phyloP scores from a whole-genome alignment of 768 basidiomycete species.

The Cystofilobasidium capitatum region DNA sequence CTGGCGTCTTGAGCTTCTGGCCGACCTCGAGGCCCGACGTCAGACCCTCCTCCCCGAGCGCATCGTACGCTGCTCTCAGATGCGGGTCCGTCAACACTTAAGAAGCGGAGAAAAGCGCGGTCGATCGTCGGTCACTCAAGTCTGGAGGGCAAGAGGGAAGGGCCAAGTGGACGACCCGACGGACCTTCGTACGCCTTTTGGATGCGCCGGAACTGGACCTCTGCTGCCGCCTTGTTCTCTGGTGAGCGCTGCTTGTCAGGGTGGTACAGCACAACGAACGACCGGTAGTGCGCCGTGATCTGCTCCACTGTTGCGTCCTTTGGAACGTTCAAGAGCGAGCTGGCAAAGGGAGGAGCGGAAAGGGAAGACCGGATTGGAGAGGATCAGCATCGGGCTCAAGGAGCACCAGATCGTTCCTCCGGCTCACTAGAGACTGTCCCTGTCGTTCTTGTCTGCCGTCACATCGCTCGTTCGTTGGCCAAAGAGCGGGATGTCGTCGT shows the following conservation, averaged over 20 bases:
- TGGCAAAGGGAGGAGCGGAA: slow-evolving; percentile 42
- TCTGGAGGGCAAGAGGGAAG: not conserved
- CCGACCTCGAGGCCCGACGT: slow-evolving; percentile 40
- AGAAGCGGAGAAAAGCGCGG: not conserved
- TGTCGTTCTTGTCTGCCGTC: not conserved
- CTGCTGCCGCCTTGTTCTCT: slow-evolving; percentile 50
- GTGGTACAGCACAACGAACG: slow-evolving; percentile 53
- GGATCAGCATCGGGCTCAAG: not conserved
- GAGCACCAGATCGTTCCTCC: not conserved
- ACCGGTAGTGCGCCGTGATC: slow-evolving; percentile 54
- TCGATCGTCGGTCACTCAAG: not conserved
- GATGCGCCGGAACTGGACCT: slow-evolving; percentile 60
- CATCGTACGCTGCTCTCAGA: slow-evolving; percentile 59
- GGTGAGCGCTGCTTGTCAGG: slow-evolving; percentile 70
- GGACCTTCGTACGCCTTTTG: slow-evolving; percentile 75
- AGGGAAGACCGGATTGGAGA: not conserved
- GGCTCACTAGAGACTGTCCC: slow-evolving; percentile 10
- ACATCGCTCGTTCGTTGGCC: not conserved
- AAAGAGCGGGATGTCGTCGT: not conserved
- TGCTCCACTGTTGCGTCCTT: slow-evolving; percentile 55
- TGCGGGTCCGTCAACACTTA: slow-evolving; percentile 57
- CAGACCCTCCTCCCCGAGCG: slow-evolving; percentile 50
- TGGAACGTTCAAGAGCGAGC: slow-evolving; percentile 66
- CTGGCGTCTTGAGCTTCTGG: slow-evolving; percentile 36
- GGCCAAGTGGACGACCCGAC: slow-evolving; percentile 18